A percentile compares a stretch with the other conserved stretches of the same genome.
These are phyloP conservation scores for Crithidia bombi DNA, from an alignment of 208 protist species.

Conservation along the genomic window DNA sequence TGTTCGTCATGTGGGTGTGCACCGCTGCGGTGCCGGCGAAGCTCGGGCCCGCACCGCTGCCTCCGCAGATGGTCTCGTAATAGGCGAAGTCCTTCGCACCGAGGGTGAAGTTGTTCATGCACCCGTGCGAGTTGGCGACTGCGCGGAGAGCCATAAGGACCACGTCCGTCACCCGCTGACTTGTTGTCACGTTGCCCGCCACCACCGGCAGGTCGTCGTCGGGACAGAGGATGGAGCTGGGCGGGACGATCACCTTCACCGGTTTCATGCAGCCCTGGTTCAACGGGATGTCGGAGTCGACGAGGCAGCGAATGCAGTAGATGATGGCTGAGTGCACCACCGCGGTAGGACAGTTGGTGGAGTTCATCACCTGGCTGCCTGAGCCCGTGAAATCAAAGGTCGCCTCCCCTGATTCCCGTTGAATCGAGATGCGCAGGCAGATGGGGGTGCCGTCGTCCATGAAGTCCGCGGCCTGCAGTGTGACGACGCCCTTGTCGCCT, in stretches of 20 bases:
- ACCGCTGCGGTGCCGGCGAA: slow-evolving; percentile 89
- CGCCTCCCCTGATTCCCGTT: slow-evolving; percentile 67
- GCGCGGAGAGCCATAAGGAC: slow-evolving; percentile 93
- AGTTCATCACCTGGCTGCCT: slow-evolving; percentile 89
- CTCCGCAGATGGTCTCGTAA: slow-evolving; percentile 97
- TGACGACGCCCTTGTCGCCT: slow-evolving; percentile 1
- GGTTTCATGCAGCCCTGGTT: slow-evolving; percentile 95
- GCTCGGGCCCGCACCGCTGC: slow-evolving; percentile 88
- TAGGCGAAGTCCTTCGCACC: slow-evolving; percentile 92
- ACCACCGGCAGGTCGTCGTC: slow-evolving; percentile 91
- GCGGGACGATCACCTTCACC: slow-evolving; percentile 75
- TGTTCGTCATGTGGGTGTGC: slow-evolving; percentile 98
- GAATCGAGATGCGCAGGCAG: slow-evolving; percentile 77
- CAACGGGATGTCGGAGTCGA: slow-evolving; percentile 93
- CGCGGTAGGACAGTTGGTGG: slow-evolving; percentile 92
- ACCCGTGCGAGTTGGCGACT: slow-evolving; percentile 85
- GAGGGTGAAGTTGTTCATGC: slow-evolving; percentile 98
- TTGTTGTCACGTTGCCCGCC: slow-evolving; percentile 96
- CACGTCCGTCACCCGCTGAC: slow-evolving; percentile 95
- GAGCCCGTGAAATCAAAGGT: slow-evolving; percentile 95
- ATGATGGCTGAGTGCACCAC: slow-evolving; percentile 93
- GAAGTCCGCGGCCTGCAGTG: slow-evolving; percentile 63
- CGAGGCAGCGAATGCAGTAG: slow-evolving; percentile 95
- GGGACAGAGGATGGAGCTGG: slow-evolving; percentile 84
- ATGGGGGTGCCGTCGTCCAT: slow-evolving; percentile 97